phyloP scores from a whole-genome alignment of 2,329 filamentous ascomycete genomes.

The Metarhizium humberi region DNA sequence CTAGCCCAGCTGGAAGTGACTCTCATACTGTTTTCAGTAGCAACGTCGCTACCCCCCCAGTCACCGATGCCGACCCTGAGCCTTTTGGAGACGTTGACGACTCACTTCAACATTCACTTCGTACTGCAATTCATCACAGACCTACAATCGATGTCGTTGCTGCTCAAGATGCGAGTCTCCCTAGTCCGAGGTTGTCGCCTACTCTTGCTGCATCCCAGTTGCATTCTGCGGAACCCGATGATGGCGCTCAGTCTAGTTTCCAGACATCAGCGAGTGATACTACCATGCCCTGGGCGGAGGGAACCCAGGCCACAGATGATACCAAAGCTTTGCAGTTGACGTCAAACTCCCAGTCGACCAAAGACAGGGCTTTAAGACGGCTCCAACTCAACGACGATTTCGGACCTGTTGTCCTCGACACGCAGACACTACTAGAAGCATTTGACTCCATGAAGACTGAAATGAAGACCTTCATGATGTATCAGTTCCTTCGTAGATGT shows the following conservation, averaged over 20 bases:
- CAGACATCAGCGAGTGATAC: conserved; percentile 21
- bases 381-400: conserved; percentile 1
- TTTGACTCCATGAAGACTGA: conserved; percentile 88
- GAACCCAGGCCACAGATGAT: conserved; percentile 29
- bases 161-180: conserved; percentile 82
- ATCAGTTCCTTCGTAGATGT: conserved; percentile 83
- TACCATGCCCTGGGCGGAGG: conserved; percentile 25
- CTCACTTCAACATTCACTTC: conserved; percentile 35
- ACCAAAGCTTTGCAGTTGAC: conserved; percentile 11
- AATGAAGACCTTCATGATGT: conserved; percentile 95
- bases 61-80: conserved; percentile 63
- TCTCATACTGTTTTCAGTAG: conserved; percentile 51
- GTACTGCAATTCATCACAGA: conserved; percentile 37
- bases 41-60: conserved; percentile 64
- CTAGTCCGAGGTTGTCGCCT: conserved; percentile 88
- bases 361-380: conserved; percentile 12
- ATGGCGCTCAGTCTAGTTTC: conserved; percentile 26
- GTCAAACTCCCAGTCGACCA: conserved; percentile 3
- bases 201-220: conserved; percentile 65
- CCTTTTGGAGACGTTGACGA: conserved; percentile 44
- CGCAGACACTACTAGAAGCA: conserved; percentile 76
- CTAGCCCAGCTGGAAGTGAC: conserved; percentile 45
- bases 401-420: conserved; percentile 53
- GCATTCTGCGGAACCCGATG: conserved; percentile 35
- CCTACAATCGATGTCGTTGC: conserved; percentile 58